Conservation (phyloP, 2,329 filamentous ascomycete species). For the Arthrobotrys pseudoclavata region DNA sequence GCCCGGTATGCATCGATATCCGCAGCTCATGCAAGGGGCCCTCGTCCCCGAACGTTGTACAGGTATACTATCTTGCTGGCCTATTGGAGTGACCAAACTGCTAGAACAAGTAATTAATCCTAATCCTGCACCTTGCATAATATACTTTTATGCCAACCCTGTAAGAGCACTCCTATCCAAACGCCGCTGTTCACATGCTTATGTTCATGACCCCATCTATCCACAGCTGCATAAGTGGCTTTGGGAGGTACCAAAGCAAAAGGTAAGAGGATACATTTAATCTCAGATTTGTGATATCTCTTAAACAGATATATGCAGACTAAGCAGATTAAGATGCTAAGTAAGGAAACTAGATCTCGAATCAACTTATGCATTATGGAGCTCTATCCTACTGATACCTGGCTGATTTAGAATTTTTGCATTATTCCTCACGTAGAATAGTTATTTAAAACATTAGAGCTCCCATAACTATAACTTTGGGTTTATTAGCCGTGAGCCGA, state of each 20-base stretch:
- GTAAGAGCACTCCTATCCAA: conserved; percentile 50
- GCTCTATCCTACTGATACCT: no score
- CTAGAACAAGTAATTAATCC: conserved; percentile 16
- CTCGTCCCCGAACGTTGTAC: conserved; percentile 20
- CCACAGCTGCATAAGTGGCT: conserved; percentile 8
- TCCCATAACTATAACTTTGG: not conserved
- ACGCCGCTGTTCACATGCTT: conserved; percentile 49
- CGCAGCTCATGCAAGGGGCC: conserved; percentile 23
- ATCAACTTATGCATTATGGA: no score
- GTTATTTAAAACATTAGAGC: not conserved
- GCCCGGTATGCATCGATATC: conserved; percentile 21
- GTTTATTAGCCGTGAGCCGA: not conserved
- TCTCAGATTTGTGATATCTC: not conserved
- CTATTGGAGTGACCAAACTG: not conserved
- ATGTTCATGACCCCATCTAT: conserved; percentile 37
- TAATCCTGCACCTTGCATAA: not conserved
- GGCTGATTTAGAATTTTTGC: not conserved
- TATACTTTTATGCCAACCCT: not conserved
- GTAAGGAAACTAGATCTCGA: no score
- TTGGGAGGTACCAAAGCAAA: not conserved
- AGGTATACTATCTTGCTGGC: not conserved
- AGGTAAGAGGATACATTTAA: not conserved
- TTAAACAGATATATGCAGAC: not conserved
- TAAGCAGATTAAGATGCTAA: not conserved
- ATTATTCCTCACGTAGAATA: not conserved